Evolutionary conservation across 176 grass and related monocot species (phyloP).

Genomic region (Aegilops umbellulata): DNA sequence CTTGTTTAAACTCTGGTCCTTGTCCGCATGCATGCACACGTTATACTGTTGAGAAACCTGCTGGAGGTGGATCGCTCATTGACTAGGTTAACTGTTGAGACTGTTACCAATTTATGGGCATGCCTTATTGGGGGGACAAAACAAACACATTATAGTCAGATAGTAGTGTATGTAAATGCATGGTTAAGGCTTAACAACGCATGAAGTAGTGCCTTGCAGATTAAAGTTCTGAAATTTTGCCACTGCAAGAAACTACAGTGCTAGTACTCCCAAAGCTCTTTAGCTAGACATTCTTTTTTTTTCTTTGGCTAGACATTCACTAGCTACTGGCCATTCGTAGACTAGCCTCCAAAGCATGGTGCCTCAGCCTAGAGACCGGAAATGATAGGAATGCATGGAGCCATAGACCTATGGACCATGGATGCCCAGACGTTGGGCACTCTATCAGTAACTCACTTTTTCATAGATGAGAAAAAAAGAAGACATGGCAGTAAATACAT

Average conservation of each 20-base stretch:
- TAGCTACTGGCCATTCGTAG: not conserved
- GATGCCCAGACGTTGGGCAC: not conserved
- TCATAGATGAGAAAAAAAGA: not conserved
- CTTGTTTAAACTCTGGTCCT: not conserved
- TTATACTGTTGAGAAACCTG: not conserved
- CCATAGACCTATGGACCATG: not conserved
- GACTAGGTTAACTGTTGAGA: not conserved
- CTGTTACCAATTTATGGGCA: not conserved
- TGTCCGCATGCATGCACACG: not conserved
- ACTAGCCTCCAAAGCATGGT: not conserved
- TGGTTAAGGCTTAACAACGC: not conserved
- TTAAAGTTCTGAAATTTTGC: not conserved
- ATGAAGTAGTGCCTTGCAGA: not conserved
- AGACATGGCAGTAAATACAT: not conserved
- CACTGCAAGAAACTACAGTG: not conserved
- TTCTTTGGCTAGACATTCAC: not conserved
- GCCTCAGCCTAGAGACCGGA: not conserved
- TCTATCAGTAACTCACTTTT: not conserved
- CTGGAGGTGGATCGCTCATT: conserved; percentile 1
- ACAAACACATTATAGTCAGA: not conserved
- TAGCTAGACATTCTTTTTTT: too few relatives aligned
- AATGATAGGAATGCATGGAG: not conserved
- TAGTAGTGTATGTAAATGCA: too few relatives aligned
- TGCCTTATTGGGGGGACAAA: not conserved
- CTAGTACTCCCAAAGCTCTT: not conserved